phyloP scores from a whole-genome alignment of 768 basidiomycete species.

The Cyclocybe cylindracea region DNA sequence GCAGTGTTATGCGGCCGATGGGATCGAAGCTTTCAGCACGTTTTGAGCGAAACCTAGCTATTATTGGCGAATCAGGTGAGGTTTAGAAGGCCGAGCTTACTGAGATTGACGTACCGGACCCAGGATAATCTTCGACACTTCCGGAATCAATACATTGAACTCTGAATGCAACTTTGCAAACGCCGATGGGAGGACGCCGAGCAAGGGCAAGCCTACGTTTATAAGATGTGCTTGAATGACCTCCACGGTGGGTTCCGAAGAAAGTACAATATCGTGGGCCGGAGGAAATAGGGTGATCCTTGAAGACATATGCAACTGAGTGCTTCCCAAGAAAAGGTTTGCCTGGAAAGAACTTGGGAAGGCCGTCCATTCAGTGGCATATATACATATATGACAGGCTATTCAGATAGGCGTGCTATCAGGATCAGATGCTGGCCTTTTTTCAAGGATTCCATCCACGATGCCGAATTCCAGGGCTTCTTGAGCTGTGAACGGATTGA shows the following conservation, averaged over 20 bases:
- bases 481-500: conserved; percentile 50
- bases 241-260: conserved; percentile 4
- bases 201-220: background rate
- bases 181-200: conserved; percentile 3
- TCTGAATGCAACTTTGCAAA: conserved; percentile 11
- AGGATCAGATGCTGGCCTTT: conserved; percentile 58
- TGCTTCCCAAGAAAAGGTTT: background rate
- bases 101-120: background rate
- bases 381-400: conserved; percentile 8
- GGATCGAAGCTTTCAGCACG: too few species aligned
- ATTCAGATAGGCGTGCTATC: conserved; percentile 16
- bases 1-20: too few species aligned
- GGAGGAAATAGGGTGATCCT: too few species aligned
- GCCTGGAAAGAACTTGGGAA: background rate
- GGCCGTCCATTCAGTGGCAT: background rate
- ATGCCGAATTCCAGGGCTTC: conserved; percentile 92
- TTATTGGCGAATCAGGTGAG: too few species aligned
- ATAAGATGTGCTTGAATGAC: background rate
- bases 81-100: too few species aligned
- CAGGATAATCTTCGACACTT: conserved; percentile 4
- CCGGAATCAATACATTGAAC: conserved; percentile 4
- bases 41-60: too few species aligned
- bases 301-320: too few species aligned
- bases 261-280: background rate
- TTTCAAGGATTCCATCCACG: conserved; percentile 89